Evolutionary conservation across 106 monocot species (phyloP).

Genomic region (Allium cepa): DNA sequence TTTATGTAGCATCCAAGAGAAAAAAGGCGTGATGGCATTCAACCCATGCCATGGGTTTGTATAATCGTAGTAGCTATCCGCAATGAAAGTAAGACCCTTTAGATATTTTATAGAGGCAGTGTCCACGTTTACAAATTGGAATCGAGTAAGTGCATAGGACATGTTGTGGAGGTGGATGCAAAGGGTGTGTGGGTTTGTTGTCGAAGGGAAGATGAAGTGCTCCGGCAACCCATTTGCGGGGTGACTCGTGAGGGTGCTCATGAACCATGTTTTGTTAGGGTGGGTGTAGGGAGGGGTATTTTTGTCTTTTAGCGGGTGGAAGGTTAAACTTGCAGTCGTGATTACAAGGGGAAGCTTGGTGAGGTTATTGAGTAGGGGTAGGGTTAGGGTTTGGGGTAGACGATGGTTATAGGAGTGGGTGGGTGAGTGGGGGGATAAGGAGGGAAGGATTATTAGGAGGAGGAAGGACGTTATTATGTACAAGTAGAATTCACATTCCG

Average conservation of each 20-base stretch:
- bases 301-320: not conserved
- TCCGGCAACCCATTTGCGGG: not conserved
- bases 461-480: not conserved
- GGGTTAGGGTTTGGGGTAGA: not conserved
- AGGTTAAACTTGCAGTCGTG: not conserved
- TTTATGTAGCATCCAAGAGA: conserved; percentile 10
- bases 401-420: not conserved
- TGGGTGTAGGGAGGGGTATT: not conserved
- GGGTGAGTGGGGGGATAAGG: not conserved
- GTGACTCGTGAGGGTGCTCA: not conserved
- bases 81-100: not conserved
- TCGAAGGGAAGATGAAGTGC: not conserved
- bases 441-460: not conserved
- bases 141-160: not conserved
- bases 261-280: conserved; percentile 2
- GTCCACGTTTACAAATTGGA: not conserved
- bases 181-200: not conserved
- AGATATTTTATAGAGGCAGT: not conserved
- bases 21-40: conserved; percentile 16
- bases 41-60: conserved; percentile 27
- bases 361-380: not conserved
- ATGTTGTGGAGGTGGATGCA: not conserved
- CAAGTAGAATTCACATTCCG: not conserved
- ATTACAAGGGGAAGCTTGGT: not conserved
- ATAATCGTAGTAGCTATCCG: conserved; percentile 23